Conservation (phyloP, 2,329 filamentous ascomycete genomes). For the Pyrenochaeta sp. region DNA sequence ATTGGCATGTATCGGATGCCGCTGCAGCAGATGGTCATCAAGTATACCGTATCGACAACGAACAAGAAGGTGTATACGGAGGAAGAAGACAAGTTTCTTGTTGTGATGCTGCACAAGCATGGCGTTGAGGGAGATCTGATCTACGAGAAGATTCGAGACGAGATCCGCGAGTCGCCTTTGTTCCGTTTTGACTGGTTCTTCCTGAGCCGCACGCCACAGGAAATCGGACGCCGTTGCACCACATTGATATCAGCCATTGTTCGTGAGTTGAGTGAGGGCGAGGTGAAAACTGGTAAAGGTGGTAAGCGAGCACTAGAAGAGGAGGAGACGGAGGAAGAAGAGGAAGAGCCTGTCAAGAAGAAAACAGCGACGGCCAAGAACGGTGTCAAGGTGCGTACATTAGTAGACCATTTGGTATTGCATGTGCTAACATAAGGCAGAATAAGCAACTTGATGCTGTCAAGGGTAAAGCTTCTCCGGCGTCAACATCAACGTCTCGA, state of each 20-base stretch:
- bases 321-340: constrained; percentile 82
- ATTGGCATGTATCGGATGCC: constrained; percentile 97
- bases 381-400: constrained; percentile 77
- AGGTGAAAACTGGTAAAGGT: constrained; percentile 68
- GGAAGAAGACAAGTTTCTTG: constrained; percentile 93
- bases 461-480: constrained; percentile 78
- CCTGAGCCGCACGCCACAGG: constrained; percentile 89
- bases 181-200: constrained; percentile 99
- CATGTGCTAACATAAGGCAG: constrained; percentile 58
- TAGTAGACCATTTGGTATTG: rapidly evolving
- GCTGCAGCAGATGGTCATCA: constrained; percentile 96
- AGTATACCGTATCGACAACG: constrained; percentile 97
- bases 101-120: constrained; percentile 91
- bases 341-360: constrained; percentile 86
- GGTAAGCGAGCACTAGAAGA: constrained; percentile 80
- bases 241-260: constrained; percentile 94
- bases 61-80: constrained; percentile 99
- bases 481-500: constrained; percentile 79
- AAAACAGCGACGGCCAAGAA: constrained; percentile 74
- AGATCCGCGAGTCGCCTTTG: constrained; percentile 91
- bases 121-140: constrained; percentile 91
- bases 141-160: constrained; percentile 94
- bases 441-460: constrained; percentile 93
- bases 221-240: constrained; percentile 90
- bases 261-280: constrained; percentile 83